phyloP scores from a whole-genome alignment of 441 rosid species.

The Adansonia madagascariensis region DNA sequence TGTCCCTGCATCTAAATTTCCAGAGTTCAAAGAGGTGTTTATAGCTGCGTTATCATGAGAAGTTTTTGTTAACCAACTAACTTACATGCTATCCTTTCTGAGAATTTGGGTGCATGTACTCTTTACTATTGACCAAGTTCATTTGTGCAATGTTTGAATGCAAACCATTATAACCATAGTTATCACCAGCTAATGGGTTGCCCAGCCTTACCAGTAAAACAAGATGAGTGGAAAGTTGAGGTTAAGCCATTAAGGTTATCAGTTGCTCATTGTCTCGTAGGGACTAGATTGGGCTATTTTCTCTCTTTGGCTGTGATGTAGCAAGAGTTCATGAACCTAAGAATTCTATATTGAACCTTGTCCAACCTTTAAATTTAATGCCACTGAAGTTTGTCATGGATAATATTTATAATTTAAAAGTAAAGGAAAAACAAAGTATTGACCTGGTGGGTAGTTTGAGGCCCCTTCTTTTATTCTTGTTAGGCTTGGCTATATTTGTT shows the following conservation, averaged over 20 bases:
- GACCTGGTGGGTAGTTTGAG: neutral
- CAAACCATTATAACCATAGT: neutral
- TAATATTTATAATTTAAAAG: neutral
- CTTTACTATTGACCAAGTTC: neutral
- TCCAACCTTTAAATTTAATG: neutral
- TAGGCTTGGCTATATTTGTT: constrained; percentile 3
- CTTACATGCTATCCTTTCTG: neutral
- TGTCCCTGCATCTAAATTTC: neutral
- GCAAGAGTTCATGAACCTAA: neutral
- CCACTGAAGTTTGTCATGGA: neutral
- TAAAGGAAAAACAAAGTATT: neutral
- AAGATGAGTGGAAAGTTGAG: neutral
- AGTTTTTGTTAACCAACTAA: neutral
- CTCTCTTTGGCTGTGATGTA: neutral
- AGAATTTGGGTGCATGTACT: neutral
- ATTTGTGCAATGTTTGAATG: neutral
- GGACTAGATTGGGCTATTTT: neutral
- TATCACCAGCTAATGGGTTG: neutral
- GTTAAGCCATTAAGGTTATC: neutral
- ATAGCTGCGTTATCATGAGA: neutral
- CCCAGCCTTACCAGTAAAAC: neutral
- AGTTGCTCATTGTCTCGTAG: neutral
- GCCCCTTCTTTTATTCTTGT: neutral
- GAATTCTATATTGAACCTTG: neutral
- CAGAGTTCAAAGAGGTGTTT: neutral